Evolutionary conservation across 169 alveolate species (phyloP).

Genomic region (Plasmodium gallinaceum): DNA sequence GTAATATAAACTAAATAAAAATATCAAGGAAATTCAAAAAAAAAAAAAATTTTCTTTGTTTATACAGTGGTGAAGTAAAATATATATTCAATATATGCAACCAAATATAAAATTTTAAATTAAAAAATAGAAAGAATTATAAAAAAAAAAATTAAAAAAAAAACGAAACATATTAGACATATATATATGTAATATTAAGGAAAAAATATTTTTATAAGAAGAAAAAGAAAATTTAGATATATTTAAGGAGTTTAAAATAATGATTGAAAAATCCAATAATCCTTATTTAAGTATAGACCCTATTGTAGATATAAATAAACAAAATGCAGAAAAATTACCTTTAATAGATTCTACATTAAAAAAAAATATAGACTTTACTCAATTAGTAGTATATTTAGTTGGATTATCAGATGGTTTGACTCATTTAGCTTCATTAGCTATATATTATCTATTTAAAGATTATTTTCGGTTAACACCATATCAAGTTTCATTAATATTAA

Average conservation of each 20-base stretch:
- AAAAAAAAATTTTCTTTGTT: too few relatives aligned
- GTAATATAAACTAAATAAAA: too few relatives aligned
- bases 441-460: constrained; percentile 91
- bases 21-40: too few relatives aligned
- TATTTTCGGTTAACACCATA: constrained; percentile 83
- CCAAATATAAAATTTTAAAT: too few relatives aligned
- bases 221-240: too few relatives aligned
- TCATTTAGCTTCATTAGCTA: constrained; percentile 91
- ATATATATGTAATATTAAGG: too few relatives aligned
- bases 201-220: too few relatives aligned
- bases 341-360: constrained; percentile 19
- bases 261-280: constrained; percentile 72
- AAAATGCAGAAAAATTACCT: constrained; percentile 50
- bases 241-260: background rate
- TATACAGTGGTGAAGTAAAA: too few relatives aligned
- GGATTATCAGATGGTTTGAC: constrained; percentile 93
- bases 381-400: constrained; percentile 85
- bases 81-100: too few relatives aligned
- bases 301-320: constrained; percentile 29
- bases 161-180: too few relatives aligned
- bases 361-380: constrained; percentile 45
- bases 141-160: background rate
- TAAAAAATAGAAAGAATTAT: too few relatives aligned
- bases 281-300: constrained; percentile 67
- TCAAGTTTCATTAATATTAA: constrained; percentile 86